Evolutionary conservation across 2,329 filamentous ascomycete genomes (phyloP).

Genomic region (Paecilomyces dactylethromorphus): DNA sequence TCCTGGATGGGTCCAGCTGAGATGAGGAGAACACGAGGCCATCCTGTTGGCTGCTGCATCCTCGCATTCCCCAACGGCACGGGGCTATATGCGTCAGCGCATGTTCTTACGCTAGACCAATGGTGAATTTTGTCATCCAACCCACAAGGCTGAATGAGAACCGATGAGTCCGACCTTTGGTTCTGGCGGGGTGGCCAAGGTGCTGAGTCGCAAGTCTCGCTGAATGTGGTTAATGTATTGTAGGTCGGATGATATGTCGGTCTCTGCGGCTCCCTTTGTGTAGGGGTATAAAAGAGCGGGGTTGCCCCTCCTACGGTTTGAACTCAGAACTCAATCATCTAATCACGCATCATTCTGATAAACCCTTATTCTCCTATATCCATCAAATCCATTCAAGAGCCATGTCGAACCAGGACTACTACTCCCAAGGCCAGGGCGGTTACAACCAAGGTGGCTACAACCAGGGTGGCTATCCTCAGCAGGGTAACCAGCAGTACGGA

Average conservation of each 20-base stretch:
- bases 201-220: background rate
- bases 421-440: slow-evolving; percentile 13
- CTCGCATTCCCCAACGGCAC: background rate
- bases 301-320: background rate
- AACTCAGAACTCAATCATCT: background rate
- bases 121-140: background rate
- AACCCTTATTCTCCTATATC: background rate
- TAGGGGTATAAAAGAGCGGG: background rate
- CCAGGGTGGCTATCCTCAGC: slow-evolving; percentile 2
- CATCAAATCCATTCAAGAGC: too few species aligned
- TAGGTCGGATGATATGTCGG: background rate
- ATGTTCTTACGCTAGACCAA: background rate
- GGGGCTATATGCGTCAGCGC: background rate
- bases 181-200: background rate
- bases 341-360: background rate
- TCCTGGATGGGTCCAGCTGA: background rate
- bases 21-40: background rate
- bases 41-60: background rate
- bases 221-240: background rate
- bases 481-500: slow-evolving; percentile 6
- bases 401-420: slow-evolving; percentile 7
- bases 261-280: background rate
- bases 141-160: background rate
- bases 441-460: slow-evolving; percentile 10
- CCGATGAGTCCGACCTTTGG: background rate